These are phyloP conservation scores for Fusarium clavum DNA, from an alignment of 2,329 filamentous ascomycete species.

Conservation along the genomic window DNA sequence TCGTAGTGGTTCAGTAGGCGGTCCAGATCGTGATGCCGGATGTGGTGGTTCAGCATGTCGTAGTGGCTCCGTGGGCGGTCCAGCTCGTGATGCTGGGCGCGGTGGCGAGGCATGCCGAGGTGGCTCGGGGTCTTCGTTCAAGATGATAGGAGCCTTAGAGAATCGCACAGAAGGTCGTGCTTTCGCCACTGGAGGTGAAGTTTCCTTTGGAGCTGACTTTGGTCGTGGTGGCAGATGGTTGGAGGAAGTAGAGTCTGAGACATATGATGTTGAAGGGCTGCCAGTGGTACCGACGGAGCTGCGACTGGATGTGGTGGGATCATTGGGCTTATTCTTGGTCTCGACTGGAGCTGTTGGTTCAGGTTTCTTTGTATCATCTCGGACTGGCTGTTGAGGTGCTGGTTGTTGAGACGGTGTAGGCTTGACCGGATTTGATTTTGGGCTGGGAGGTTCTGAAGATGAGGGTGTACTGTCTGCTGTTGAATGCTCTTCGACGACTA, in stretches of 20 bases:
- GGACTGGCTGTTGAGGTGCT: conserved; percentile 34
- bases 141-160: conserved; percentile 46
- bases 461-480: conserved; percentile 29
- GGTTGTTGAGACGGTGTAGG: conserved; percentile 2
- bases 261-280: conserved; percentile 36
- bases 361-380: conserved; percentile 33
- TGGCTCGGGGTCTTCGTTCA: conserved; percentile 36
- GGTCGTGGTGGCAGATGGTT: conserved; percentile 19
- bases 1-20: neutral
- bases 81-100: neutral
- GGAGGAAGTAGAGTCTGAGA: conserved; percentile 39
- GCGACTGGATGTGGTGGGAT: conserved; percentile 5
- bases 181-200: conserved; percentile 27
- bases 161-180: conserved; percentile 49
- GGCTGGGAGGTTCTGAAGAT: conserved; percentile 38
- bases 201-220: conserved; percentile 10
- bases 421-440: conserved; percentile 26
- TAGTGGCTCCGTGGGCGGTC: too few species aligned
- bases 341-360: conserved; percentile 1
- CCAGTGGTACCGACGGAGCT: conserved; percentile 6
- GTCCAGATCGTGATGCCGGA: too few species aligned
- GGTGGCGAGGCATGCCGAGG: conserved; percentile 5
- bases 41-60: conserved; percentile 11
- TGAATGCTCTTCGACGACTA: conserved; percentile 42
- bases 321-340: neutral